Evolutionary conservation across 148 eudicot species (phyloP).

Genomic region (Amaranthus palmeri): DNA sequence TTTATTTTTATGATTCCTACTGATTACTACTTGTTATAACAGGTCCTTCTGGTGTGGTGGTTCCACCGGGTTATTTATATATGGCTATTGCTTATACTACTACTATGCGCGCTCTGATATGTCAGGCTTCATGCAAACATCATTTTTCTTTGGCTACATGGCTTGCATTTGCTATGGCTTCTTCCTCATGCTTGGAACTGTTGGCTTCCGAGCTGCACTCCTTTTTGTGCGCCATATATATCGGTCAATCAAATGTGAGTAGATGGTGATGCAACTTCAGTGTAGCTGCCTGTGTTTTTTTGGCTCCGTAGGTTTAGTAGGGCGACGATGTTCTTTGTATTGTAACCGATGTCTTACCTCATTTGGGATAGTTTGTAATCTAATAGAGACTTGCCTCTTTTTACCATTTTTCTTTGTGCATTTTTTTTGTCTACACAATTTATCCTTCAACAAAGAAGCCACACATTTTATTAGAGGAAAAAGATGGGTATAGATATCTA

Average conservation of each 20-base stretch:
- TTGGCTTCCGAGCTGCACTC: conserved; percentile 38
- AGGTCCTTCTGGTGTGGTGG: conserved; percentile 40
- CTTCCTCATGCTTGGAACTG: conserved; percentile 41
- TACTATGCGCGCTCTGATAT: conserved; percentile 35
- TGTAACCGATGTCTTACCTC: conserved; percentile 22
- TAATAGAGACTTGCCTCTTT: conserved; percentile 8
- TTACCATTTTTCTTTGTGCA: background rate
- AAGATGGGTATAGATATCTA: background rate
- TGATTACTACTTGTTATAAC: conserved; percentile 12
- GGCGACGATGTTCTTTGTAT: conserved; percentile 18
- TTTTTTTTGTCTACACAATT: background rate
- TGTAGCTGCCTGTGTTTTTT: conserved; percentile 19
- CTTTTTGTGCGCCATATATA: conserved; percentile 39
- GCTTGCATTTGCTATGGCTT: conserved; percentile 44
- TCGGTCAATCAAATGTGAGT: conserved; percentile 35
- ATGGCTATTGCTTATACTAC: conserved; percentile 37
- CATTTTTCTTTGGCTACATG: conserved; percentile 40
- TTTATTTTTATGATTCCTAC: background rate
- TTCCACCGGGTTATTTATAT: conserved; percentile 33
- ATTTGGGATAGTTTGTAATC: conserved; percentile 23
- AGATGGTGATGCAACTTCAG: conserved; percentile 17
- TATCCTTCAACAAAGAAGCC: background rate
- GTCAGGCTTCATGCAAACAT: conserved; percentile 40
- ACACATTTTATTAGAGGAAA: background rate
- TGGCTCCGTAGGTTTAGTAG: conserved; percentile 27